phyloP scores from a whole-genome alignment of 2,329 filamentous ascomycete genomes.

The Aspergillus fructus region DNA sequence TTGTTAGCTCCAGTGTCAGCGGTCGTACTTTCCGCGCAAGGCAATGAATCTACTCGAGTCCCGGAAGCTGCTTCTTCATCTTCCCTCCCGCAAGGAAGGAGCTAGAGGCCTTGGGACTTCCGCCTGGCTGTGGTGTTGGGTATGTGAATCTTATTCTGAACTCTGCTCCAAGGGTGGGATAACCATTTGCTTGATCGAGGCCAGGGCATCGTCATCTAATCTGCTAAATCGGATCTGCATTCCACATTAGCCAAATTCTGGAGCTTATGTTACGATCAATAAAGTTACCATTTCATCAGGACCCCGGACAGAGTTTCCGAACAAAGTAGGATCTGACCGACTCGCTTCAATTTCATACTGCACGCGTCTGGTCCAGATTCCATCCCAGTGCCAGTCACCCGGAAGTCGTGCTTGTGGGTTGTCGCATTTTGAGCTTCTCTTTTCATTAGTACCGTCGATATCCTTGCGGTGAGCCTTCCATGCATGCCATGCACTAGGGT shows the following conservation, averaged over 20 bases:
- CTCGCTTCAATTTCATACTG: slow-evolving; percentile 75
- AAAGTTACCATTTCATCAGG: slow-evolving; percentile 68
- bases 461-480: slow-evolving; percentile 72
- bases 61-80: too few relatives aligned
- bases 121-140: background rate
- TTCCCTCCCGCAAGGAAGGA: background rate
- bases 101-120: background rate
- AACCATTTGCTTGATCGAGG: slow-evolving; percentile 38
- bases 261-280: background rate
- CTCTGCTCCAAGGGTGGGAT: slow-evolving; percentile 27
- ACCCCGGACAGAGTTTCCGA: slow-evolving; percentile 58
- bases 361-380: slow-evolving; percentile 91
- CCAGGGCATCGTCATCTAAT: slow-evolving; percentile 33
- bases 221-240: slow-evolving; percentile 42
- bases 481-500: slow-evolving; percentile 90
- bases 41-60: background rate
- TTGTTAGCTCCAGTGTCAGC: background rate
- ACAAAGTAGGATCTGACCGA: slow-evolving; percentile 76
- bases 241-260: slow-evolving; percentile 10
- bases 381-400: slow-evolving; percentile 96
- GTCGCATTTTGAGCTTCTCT: slow-evolving; percentile 40
- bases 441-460: slow-evolving; percentile 11
- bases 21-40: background rate
- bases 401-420: slow-evolving; percentile 57
- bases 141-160: slow-evolving; percentile 13